These are phyloP conservation scores for Aspergillus fijiensis DNA, from an alignment of 2,329 filamentous ascomycete genomes.

Conservation along the genomic window DNA sequence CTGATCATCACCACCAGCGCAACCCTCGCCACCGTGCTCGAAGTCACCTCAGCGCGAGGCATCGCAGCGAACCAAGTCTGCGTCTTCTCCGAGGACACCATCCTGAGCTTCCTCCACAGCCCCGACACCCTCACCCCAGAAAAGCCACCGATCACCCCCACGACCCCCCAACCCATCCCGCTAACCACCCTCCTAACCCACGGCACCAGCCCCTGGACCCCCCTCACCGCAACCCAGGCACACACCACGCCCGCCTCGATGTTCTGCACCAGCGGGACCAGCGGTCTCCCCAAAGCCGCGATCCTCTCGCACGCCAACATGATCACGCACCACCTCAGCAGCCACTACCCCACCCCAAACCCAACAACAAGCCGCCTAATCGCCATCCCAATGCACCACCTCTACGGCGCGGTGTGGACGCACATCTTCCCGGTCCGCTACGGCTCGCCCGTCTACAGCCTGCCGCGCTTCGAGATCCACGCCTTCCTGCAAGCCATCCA, in stretches of 20 bases:
- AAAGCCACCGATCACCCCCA: background rate
- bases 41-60: constrained; percentile 21
- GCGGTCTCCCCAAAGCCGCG: constrained; percentile 57
- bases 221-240: background rate
- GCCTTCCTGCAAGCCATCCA: constrained; percentile 35
- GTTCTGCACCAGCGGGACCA: constrained; percentile 55
- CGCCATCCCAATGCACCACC: constrained; percentile 51
- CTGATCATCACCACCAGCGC: constrained; percentile 39
- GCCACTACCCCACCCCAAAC: constrained; percentile 32
- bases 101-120: background rate
- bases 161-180: background rate
- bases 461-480: constrained; percentile 41
- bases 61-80: constrained; percentile 19
- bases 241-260: constrained; percentile 45
- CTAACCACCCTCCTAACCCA: constrained; percentile 34
- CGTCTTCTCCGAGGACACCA: constrained; percentile 19
- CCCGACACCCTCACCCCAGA: background rate
- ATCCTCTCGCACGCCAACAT: constrained; percentile 56
- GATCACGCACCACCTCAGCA: constrained; percentile 47
- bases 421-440: constrained; percentile 43
- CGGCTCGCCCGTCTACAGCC: constrained; percentile 43
- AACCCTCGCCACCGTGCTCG: constrained; percentile 29
- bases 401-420: constrained; percentile 40
- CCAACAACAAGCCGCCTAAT: constrained; percentile 40
- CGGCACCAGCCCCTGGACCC: constrained; percentile 45